These are phyloP conservation scores for Debaryomyces coudertii DNA, from an alignment of 1,139 yeast genomes.

Conservation along the genomic window DNA sequence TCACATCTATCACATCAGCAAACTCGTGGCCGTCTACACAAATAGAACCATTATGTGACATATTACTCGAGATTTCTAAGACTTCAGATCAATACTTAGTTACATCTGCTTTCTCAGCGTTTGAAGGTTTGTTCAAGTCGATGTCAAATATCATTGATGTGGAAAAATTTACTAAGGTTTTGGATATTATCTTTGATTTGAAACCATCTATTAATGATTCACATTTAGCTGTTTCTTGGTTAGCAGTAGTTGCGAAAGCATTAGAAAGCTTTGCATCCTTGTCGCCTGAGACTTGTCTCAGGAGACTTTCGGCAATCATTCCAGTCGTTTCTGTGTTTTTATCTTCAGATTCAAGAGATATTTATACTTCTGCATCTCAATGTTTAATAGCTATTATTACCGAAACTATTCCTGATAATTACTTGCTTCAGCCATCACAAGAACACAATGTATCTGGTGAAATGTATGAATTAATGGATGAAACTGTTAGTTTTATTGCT, in stretches of 20 bases:
- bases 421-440: conserved; percentile 54
- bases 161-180: conserved; percentile 63
- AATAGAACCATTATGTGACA: conserved; percentile 75
- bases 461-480: conserved; percentile 59
- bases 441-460: conserved; percentile 42
- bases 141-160: conserved; percentile 66
- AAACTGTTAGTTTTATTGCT: conserved; percentile 49
- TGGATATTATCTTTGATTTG: conserved; percentile 74
- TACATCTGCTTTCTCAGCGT: conserved; percentile 79
- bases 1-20: conserved; percentile 67
- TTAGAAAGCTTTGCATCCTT: conserved; percentile 66
- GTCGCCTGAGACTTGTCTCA: conserved; percentile 60
- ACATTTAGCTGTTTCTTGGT: conserved; percentile 91
- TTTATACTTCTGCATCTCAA: conserved; percentile 79
- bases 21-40: conserved; percentile 80
- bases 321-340: conserved; percentile 63
- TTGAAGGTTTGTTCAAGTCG: conserved; percentile 82
- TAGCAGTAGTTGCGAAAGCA: conserved; percentile 91
- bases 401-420: conserved; percentile 65
- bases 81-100: conserved; percentile 85
- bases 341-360: conserved; percentile 65
- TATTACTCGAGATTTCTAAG: conserved; percentile 72
- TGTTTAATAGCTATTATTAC: conserved; percentile 77
- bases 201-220: conserved; percentile 82
- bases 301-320: conserved; percentile 59